A percentile compares a stretch with the other conserved stretches of the same genome.
Evolutionary conservation across 129 eudicot genomes (phyloP).

Genomic region (Saussurea involucrata): DNA sequence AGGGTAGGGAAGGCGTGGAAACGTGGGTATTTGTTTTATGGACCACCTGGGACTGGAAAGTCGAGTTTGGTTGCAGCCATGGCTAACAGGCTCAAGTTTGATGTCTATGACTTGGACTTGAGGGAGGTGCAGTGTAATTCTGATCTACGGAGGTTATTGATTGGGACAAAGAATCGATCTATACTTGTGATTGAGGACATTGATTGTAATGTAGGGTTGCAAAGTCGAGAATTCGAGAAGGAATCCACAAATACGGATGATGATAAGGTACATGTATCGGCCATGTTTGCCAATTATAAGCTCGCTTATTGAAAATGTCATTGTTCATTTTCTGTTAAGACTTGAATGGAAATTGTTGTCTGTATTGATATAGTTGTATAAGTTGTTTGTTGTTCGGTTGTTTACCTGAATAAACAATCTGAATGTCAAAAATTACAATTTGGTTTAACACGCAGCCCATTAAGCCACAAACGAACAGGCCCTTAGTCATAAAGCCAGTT

Average conservation of each 20-base stretch:
- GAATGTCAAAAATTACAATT: no score
- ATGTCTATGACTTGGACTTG: constrained; percentile 67
- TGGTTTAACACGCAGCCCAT: no score
- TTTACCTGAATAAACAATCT: no score
- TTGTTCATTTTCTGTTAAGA: no score
- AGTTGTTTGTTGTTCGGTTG: no score
- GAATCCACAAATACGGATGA: constrained; percentile 14
- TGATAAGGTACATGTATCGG: constrained; percentile 37
- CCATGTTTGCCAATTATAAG: no score
- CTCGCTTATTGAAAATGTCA: no score
- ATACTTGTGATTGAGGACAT: constrained; percentile 67
- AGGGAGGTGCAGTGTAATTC: constrained; percentile 57
- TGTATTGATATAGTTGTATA: no score
- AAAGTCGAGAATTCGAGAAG: constrained; percentile 32
- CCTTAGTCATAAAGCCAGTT: no score
- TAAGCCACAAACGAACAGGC: no score
- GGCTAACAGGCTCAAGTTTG: constrained; percentile 69
- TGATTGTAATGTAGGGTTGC: constrained; percentile 59
- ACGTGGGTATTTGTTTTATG: constrained; percentile 62
- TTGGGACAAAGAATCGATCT: constrained; percentile 49
- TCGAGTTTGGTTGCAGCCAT: constrained; percentile 81
- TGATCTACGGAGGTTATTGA: constrained; percentile 53
- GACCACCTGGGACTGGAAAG: constrained; percentile 77
- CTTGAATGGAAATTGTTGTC: no score
- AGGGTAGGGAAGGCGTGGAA: constrained; percentile 78